A percentile compares a stretch with the other conserved stretches of the same genome.
phyloP scores from a whole-genome alignment of 352 stramenopile genomes.

The Phytophthora macrochlamydospora region DNA sequence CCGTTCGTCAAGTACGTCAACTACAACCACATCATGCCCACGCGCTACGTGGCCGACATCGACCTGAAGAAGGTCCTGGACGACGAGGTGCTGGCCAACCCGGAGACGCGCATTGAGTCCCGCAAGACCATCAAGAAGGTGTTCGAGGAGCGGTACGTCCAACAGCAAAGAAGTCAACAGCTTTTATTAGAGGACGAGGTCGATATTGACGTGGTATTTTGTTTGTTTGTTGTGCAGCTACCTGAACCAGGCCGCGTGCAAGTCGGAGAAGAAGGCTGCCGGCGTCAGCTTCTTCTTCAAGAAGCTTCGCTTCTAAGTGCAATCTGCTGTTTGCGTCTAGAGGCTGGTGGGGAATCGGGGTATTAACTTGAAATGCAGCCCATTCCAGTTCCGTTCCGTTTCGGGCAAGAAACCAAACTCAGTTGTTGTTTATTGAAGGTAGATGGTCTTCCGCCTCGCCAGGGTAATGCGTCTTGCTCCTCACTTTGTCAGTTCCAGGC shows the following conservation, averaged over 20 bases:
- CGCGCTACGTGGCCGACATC: constrained; percentile 98
- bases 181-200: neutral
- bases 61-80: constrained; percentile 99
- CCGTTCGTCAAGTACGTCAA: constrained; percentile 99
- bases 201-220: constrained; percentile 21
- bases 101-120: constrained; percentile 89
- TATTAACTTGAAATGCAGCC: constrained; percentile 65
- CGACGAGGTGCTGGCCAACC: constrained; percentile 86
- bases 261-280: constrained; percentile 98
- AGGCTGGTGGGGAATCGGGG: constrained; percentile 48
- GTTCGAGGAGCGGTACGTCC: constrained; percentile 96
- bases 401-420: constrained; percentile 30
- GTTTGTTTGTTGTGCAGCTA: constrained; percentile 41
- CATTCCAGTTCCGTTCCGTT: constrained; percentile 70
- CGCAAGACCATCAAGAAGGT: constrained; percentile 99
- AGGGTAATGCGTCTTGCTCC: neutral
- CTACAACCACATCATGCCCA: constrained; percentile 99
- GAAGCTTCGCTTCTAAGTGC: constrained; percentile 98
- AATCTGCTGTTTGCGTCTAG: constrained; percentile 47
- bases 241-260: constrained; percentile 95
- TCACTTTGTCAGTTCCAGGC: neutral
- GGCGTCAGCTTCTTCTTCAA: constrained; percentile 99
- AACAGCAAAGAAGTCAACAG: neutral
- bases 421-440: constrained; percentile 11
- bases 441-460: neutral